Base-by-base conservation (phyloP, 306 rosid genomes). In the Myrica gale region DNA sequence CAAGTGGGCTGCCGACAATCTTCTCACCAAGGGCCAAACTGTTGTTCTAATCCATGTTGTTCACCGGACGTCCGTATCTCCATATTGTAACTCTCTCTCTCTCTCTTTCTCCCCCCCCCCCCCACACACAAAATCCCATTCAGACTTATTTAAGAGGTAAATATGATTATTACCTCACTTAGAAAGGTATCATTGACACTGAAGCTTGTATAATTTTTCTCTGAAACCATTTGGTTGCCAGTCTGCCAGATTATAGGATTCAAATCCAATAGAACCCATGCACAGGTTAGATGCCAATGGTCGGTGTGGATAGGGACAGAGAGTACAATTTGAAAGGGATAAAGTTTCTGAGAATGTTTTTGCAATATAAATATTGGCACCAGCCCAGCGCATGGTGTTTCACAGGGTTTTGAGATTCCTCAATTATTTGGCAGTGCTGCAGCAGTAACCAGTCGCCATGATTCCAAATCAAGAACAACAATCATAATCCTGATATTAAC, bases 1-100 rank as follows among this genome's bases (percentile, higher is more conserved):
- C 44, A 88, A 84, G 83, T 94, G 97, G 97, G 96, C 97, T 13
- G 92, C 89, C 60, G 98, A 94, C 61, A 83, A 68, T 79, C 79
- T 94, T 75, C 83, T 94, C 44, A 5, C 69, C 47, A 89, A 70
- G 53, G 96, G 97, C 76, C 91, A 89, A 86, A 86, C 88, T 66
- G 80, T 94, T 51, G 42, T 92, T 82, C 85, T 94, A 17, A 84
- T 94, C 44, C 97, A 96, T 74, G 98, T 90, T 60, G 78, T 86
- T 80, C 91, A 82, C 15, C 54, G 67, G 57, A 6, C 85, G 19
- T 56, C 84, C 4, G 46, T 87, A 12, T 32, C 68, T 47, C 13
- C 66, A 69, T 63, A 87, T 1, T 72, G 91, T 89, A 80, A 76
- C 71, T 61, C 52, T 41, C 55, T 71, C 42, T 56, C 44, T 53